phyloP scores from a whole-genome alignment of 129 eudicot genomes.

The Pseudognaphalium luteoalbum region DNA sequence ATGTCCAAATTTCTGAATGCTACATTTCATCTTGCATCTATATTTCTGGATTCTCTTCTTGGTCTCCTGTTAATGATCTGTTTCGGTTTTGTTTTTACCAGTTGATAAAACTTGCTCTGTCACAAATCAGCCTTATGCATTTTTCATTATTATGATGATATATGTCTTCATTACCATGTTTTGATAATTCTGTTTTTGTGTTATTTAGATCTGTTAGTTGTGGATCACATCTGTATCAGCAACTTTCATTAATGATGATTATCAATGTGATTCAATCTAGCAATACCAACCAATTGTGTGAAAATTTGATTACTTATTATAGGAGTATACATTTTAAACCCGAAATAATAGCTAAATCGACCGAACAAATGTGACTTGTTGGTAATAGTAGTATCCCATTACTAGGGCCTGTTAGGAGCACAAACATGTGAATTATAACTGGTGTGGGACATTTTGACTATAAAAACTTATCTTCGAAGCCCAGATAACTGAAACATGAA shows the following conservation, averaged over 20 bases:
- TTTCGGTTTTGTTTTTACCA: not conserved
- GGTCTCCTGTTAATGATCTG: too few relatives aligned
- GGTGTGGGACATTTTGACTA: conserved; percentile 23
- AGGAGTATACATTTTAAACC: not conserved
- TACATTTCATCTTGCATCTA: not conserved
- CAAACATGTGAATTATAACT: not conserved
- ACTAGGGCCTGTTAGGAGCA: not conserved
- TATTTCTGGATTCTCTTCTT: too few relatives aligned
- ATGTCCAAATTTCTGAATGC: too few relatives aligned
- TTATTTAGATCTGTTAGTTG: conserved; percentile 30
- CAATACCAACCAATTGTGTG: not conserved
- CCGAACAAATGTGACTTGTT: not conserved
- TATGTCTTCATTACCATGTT: too few relatives aligned
- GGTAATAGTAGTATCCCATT: not conserved
- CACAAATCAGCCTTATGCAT: not conserved
- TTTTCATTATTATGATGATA: too few relatives aligned
- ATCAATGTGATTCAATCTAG: not conserved
- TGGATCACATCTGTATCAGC: conserved; percentile 22
- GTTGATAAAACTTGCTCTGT: conserved; percentile 10
- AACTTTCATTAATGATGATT: not conserved
- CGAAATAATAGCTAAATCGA: not conserved
- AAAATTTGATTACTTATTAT: not conserved
- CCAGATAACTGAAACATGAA: conserved; percentile 29
- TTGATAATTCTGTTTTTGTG: not conserved
- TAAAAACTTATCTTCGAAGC: conserved; percentile 9